These are phyloP conservation scores for Chrysopogon serrulatus DNA, from an alignment of 176 grass and related monocot species.

Conservation along the genomic window DNA sequence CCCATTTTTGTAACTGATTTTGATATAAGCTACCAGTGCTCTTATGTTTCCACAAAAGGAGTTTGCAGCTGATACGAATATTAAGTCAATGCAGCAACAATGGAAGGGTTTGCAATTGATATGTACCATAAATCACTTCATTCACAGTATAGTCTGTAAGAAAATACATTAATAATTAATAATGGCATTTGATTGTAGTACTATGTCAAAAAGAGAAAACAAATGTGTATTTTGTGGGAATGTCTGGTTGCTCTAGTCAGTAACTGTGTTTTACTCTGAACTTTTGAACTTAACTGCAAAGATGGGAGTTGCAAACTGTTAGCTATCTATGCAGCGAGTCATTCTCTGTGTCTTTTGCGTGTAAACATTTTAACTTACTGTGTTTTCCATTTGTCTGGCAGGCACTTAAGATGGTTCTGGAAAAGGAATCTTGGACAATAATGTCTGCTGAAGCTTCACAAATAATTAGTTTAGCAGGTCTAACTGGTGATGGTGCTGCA, in stretches of 20 bases:
- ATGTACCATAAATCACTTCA: not conserved
- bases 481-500: constrained; percentile 91
- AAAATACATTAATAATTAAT: not conserved
- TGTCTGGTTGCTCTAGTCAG: constrained; percentile 7
- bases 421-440: constrained; percentile 94
- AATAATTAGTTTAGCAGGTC: constrained; percentile 89
- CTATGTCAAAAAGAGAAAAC: not conserved
- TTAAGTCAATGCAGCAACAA: constrained; percentile 5
- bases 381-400: constrained; percentile 30
- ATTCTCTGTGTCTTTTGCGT: constrained; percentile 5
- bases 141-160: not conserved
- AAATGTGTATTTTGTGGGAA: constrained; percentile 4
- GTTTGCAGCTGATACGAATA: not conserved
- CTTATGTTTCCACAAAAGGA: not conserved
- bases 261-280: not conserved
- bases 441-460: constrained; percentile 68
- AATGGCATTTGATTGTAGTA: not conserved
- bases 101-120: not conserved
- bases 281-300: not conserved
- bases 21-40: not conserved
- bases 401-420: constrained; percentile 98
- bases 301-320: not conserved
- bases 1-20: constrained; percentile 9
- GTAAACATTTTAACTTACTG: not conserved
- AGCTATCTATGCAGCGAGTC: not conserved